Percentiles rank a stretch among this genome's conserved stretches.
Evolutionary conservation across 2,329 filamentous ascomycete species (phyloP).

Genomic region (Canariomyces notabilis): DNA sequence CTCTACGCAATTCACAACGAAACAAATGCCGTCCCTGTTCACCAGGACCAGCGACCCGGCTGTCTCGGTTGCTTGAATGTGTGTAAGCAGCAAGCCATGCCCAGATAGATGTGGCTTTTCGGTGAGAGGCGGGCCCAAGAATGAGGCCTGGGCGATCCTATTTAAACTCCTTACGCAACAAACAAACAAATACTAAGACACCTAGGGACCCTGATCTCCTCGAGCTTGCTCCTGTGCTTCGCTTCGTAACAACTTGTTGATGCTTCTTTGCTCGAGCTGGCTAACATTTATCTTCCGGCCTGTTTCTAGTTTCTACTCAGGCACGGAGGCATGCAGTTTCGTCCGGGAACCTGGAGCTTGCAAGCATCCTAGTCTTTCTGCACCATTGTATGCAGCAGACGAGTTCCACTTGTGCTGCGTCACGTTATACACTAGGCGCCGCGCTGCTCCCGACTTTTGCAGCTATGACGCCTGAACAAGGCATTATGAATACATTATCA

Average conservation of each 20-base stretch:
- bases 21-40: conserved; percentile 14
- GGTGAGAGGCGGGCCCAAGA: conserved; percentile 5
- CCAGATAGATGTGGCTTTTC: conserved; percentile 10
- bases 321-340: neutral
- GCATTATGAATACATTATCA: conserved; percentile 12
- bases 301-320: neutral
- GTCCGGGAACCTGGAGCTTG: neutral
- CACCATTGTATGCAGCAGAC: neutral
- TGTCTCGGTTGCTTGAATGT: conserved; percentile 20
- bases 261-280: neutral
- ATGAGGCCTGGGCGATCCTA: conserved; percentile 11
- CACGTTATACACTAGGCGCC: neutral
- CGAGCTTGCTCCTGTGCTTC: neutral
- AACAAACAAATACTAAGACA: conserved; percentile 10
- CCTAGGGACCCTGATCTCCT: neutral
- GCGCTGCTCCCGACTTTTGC: neutral
- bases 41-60: conserved; percentile 17
- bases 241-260: neutral
- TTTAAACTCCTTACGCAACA: conserved; percentile 9
- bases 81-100: conserved; percentile 10
- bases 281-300: too few relatives aligned
- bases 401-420: neutral
- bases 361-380: neutral
- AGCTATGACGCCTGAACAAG: conserved; percentile 10
- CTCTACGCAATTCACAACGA: conserved; percentile 12